Evolutionary conservation across 2,329 filamentous ascomycete species (phyloP).

Genomic region (Pseudogymnoascus sp.): DNA sequence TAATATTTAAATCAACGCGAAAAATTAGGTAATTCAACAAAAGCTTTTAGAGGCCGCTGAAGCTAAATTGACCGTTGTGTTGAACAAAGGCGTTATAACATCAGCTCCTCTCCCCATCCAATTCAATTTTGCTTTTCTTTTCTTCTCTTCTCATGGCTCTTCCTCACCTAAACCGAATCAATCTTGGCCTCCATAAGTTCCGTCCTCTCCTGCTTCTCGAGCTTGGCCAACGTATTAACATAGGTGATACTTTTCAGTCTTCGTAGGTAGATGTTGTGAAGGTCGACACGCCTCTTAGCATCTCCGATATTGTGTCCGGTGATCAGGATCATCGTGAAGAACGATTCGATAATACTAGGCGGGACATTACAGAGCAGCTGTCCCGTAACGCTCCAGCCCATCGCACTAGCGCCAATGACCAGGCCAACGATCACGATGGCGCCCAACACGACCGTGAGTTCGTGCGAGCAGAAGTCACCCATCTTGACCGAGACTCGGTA

Average conservation of each 20-base stretch:
- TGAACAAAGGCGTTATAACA: too few relatives aligned
- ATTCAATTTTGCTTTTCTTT: too few relatives aligned
- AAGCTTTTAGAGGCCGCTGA: too few relatives aligned
- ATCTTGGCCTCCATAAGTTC: not conserved
- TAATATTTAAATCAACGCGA: too few relatives aligned
- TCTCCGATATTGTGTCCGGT: slow-evolving; percentile 25
- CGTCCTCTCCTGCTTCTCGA: not conserved
- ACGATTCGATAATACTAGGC: slow-evolving; percentile 30
- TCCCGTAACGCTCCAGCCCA: slow-evolving; percentile 23
- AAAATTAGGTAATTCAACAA: too few relatives aligned
- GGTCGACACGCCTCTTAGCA: slow-evolving; percentile 17
- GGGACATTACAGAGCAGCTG: slow-evolving; percentile 24
- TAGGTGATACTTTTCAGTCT: too few relatives aligned
- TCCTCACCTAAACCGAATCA: too few relatives aligned
- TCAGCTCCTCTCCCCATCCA: too few relatives aligned
- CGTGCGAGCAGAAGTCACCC: slow-evolving; percentile 23
- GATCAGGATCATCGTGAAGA: slow-evolving; percentile 29
- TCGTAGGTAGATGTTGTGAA: slow-evolving; percentile 18
- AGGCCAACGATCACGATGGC: slow-evolving; percentile 24
- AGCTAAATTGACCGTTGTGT: too few relatives aligned
- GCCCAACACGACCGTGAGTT: slow-evolving; percentile 23
- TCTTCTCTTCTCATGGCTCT: too few relatives aligned
- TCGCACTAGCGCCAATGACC: slow-evolving; percentile 23
- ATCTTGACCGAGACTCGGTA: slow-evolving; percentile 20
- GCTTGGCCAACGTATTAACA: too few relatives aligned